phyloP scores from a whole-genome alignment of 495 filamentous ascomycete species.

The Oidiodendron maius region DNA sequence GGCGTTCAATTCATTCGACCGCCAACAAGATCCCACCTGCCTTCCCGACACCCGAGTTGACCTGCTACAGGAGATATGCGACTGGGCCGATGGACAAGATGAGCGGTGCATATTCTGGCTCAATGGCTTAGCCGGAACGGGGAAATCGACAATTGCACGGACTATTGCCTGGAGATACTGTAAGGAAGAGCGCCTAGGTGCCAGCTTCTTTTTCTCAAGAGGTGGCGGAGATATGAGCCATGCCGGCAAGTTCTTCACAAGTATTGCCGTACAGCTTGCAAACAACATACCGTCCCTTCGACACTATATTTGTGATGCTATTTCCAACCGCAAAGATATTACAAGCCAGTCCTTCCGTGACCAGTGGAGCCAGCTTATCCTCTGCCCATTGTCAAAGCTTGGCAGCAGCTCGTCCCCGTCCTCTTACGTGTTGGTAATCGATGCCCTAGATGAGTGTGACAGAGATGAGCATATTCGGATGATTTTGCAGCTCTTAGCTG shows the following conservation, averaged over 20 bases:
- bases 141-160: too few relatives aligned
- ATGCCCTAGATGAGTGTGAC: constrained; percentile 22
- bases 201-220: too few relatives aligned
- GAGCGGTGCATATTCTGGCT: too few relatives aligned
- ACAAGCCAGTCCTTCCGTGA: constrained; percentile 11
- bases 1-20: constrained; percentile 6
- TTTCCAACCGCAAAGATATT: constrained; percentile 13
- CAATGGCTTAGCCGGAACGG: too few relatives aligned
- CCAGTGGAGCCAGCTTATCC: constrained; percentile 18
- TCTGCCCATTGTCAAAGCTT: constrained; percentile 14
- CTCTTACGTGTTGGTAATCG: constrained; percentile 13
- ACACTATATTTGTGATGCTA: constrained; percentile 8
- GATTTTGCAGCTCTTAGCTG: constrained; percentile 7
- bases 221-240: constrained; percentile 12
- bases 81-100: too few relatives aligned
- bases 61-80: too few relatives aligned
- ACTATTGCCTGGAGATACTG: too few relatives aligned
- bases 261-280: constrained; percentile 1
- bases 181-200: too few relatives aligned
- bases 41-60: constrained; percentile 13
- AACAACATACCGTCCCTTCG: background rate
- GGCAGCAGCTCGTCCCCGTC: constrained; percentile 11
- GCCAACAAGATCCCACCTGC: constrained; percentile 9
- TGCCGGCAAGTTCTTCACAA: constrained; percentile 18
- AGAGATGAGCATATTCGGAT: constrained; percentile 16